These are phyloP conservation scores for Entomortierella beljakovae DNA, from an alignment of 192 early-diverging fungal species.

Conservation along the genomic window DNA sequence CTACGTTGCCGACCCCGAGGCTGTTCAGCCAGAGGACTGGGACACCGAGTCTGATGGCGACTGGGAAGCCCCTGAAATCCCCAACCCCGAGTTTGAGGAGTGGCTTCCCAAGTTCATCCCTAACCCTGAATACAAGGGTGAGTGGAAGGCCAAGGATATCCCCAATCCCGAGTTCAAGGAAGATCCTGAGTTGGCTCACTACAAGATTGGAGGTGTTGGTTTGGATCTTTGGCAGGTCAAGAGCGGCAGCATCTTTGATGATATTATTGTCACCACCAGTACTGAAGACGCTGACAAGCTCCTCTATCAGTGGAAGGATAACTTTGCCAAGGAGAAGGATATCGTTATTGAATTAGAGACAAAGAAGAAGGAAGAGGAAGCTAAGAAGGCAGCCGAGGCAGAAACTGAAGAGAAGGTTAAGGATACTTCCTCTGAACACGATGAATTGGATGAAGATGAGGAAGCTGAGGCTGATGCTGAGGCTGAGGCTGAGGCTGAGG, in stretches of 20 bases:
- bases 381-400: conserved; percentile 5
- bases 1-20: conserved; percentile 81
- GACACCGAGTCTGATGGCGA: conserved; percentile 95
- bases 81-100: conserved; percentile 88
- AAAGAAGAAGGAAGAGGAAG: conserved; percentile 19
- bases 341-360: conserved; percentile 25
- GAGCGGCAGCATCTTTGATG: conserved; percentile 91
- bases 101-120: conserved; percentile 86
- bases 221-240: conserved; percentile 98
- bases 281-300: conserved; percentile 78
- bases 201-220: conserved; percentile 89
- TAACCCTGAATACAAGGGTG: conserved; percentile 96
- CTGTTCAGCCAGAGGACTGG: conserved; percentile 90
- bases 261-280: conserved; percentile 91
- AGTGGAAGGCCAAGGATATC: conserved; percentile 88
- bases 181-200: conserved; percentile 84
- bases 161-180: conserved; percentile 95
- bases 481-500: background rate
- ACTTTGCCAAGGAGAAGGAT: conserved; percentile 13
- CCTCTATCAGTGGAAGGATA: conserved; percentile 26
- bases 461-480: conserved; percentile 19
- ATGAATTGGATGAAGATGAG: conserved; percentile 23
- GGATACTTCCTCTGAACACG: conserved; percentile 24
- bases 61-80: conserved; percentile 89
- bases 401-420: conserved; percentile 40